Evolutionary conservation across 202 grass and related monocot species (phyloP), one percentile per base, ranked within the genome.

Genomic region (Panicum hallii): DNA sequence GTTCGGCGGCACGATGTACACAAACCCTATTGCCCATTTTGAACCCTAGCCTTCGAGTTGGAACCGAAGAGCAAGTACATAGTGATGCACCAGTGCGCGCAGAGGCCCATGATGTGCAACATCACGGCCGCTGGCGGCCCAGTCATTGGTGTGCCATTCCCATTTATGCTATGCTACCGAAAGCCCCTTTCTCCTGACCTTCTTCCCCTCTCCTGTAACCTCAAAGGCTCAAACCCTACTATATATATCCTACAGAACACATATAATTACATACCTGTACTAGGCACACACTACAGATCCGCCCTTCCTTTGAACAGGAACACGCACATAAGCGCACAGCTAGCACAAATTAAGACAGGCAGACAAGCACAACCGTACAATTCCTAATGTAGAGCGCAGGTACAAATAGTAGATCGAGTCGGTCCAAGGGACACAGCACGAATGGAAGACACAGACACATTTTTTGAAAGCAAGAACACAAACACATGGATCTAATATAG

Each of bases 71-170:
- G 48, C 23, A 53, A 17, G 5, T 19, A 83, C 54, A 70, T 9
- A 71, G 14, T 22, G 44, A 63, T 66, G 36, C 38, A 71, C 13
- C 84, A 45, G 38, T 19, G 23, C 41, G 30, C 65, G 20, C 17
- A 20, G 43, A 19, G 32, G 10, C 23, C 56, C 73, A 49, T 90
- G 83, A 74, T 58, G 79, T 86, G 88, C 72, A 77, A 43, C 71
- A 79, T 79, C 88, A 52, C 48, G 36, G 79, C 30, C 30, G 42
- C 79, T 19, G 41, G 42, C 48, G 49, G 41, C 57, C 73, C 78
- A 69, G 20, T 1, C 40, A 43, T 57, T 26, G 23, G 19, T 73
- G 57, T 60, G 61, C 14, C 56, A 64, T 53, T 20, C 4, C 74
- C 67, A 60, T 84, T 67, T 79, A 79, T 74, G 58, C 55, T 65